These are phyloP conservation scores for Amanita brunnescens DNA, from an alignment of 768 basidiomycete species.

Conservation along the genomic window DNA sequence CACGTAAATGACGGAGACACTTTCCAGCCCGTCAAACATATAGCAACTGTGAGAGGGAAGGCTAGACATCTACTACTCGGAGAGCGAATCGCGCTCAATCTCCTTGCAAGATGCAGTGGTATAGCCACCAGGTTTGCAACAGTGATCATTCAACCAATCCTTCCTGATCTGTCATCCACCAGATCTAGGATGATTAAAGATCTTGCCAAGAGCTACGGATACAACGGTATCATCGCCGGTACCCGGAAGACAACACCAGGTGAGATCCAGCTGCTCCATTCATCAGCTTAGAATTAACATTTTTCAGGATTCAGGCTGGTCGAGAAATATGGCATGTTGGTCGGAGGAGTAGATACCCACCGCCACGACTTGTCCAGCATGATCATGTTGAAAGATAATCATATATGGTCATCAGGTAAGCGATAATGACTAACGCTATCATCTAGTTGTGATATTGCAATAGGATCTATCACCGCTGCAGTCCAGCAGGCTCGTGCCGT, in stretches of 20 bases:
- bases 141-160: not conserved
- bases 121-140: slow-evolving; percentile 86
- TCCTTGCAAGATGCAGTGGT: slow-evolving; percentile 91
- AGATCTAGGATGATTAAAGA: slow-evolving; percentile 83
- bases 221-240: slow-evolving; percentile 83
- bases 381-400: slow-evolving; percentile 99
- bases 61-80: slow-evolving; percentile 84
- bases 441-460: slow-evolving; percentile 3
- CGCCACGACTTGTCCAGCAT: slow-evolving; percentile 95
- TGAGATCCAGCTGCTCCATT: slow-evolving; percentile 13
- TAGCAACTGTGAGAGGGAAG: slow-evolving; percentile 88
- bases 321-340: slow-evolving; percentile 98
- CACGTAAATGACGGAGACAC: slow-evolving; percentile 77
- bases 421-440: slow-evolving; percentile 3
- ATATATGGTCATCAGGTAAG: slow-evolving; percentile 93
- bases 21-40: slow-evolving; percentile 72
- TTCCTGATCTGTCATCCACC: not conserved
- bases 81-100: slow-evolving; percentile 88
- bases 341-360: slow-evolving; percentile 94
- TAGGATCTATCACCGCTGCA: slow-evolving; percentile 86
- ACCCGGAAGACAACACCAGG: slow-evolving; percentile 97
- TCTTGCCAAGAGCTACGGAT: slow-evolving; percentile 69
- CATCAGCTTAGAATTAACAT: slow-evolving; percentile 2
- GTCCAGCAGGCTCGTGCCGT: slow-evolving; percentile 80
- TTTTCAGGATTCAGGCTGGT: slow-evolving; percentile 80